Conservation (phyloP, 768 basidiomycete species). For the Leccinum aurantiacum region DNA sequence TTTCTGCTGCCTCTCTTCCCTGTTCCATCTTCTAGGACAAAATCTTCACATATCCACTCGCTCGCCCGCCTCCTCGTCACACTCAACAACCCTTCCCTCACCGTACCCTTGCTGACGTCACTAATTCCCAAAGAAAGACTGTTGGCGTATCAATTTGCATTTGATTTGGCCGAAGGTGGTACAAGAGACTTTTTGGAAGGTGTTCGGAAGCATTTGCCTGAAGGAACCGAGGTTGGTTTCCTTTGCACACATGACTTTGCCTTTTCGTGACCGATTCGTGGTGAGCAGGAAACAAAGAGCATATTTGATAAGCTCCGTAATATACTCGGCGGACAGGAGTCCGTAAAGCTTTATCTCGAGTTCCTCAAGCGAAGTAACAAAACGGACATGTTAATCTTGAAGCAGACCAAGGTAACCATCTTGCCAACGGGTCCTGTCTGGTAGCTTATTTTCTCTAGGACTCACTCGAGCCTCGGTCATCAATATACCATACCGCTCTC, state of each 20-base stretch:
- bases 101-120: conserved; percentile 68
- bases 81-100: conserved; percentile 77
- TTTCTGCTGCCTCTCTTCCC: conserved; percentile 88
- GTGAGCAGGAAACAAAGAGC: conserved; percentile 52
- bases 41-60: conserved; percentile 73
- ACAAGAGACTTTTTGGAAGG: conserved; percentile 89
- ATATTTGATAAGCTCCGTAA: conserved; percentile 73
- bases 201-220: conserved; percentile 66
- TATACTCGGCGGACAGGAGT: conserved; percentile 89
- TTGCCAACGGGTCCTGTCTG: not conserved
- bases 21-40: conserved; percentile 64
- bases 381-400: conserved; percentile 87
- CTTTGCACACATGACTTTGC: not conserved
- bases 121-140: conserved; percentile 70
- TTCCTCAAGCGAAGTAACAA: conserved; percentile 95
- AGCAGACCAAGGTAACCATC: conserved; percentile 77
- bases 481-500: conserved; percentile 95
- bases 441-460: conserved; percentile 51
- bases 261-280: conserved; percentile 11
- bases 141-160: conserved; percentile 92
- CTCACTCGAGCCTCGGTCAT: conserved; percentile 87
- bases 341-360: conserved; percentile 90
- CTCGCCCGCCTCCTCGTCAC: conserved; percentile 90
- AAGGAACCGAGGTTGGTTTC: conserved; percentile 57
- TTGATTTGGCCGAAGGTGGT: conserved; percentile 93